Base-by-base conservation (phyloP, 1,139 yeast genomes). In the Arxiozyma slooffiae region DNA sequence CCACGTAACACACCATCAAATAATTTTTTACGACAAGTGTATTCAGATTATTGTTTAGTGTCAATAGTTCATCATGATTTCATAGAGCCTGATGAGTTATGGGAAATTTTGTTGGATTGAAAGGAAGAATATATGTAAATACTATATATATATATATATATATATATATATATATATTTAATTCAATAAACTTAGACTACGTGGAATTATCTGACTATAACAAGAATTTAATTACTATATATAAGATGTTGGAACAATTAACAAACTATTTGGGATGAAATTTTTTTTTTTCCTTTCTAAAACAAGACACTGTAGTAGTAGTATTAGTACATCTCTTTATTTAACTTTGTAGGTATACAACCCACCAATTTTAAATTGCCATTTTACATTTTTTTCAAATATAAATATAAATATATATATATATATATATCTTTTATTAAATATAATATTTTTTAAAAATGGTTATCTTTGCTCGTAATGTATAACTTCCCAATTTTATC, bases 11-110 rank as follows among this genome's bases (percentile, higher is more conserved):
- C 69, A 0, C 62, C 68, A 18, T 71, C 90, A 16, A 79, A 78
- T 61, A 71, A 78, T 51, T 74, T 90, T 58, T 75, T 92, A 58
- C 78, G 79, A 52, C 67, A 73, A 17, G 75, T 89, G 39, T 75
- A 80, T 62, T 74, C 79, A 41, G 75, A 80, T 49, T 86, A 85
- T 58, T 81, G 80, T 58, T 74, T 94, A 61, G 90, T 89, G 22
- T 84, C 96, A 49, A 75, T 90, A 54, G 82, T 90, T 40, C 88
- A 87, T 66, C 97, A 89, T 66, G 92, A 90, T 60, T 90, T 76
- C 67, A 78, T 79, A 46, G 77, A 85, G 53, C 90, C 83, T 58
- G 72, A 75, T 53, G 95, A 83, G 1, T 74, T 90, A 51, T 90
- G 97, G 97, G 80, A 80, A 41, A 59, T 80, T 46, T 69, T 86